These are phyloP conservation scores for Chenopodium quinoa DNA, from an alignment of 148 eudicot genomes.

Conservation along the genomic window DNA sequence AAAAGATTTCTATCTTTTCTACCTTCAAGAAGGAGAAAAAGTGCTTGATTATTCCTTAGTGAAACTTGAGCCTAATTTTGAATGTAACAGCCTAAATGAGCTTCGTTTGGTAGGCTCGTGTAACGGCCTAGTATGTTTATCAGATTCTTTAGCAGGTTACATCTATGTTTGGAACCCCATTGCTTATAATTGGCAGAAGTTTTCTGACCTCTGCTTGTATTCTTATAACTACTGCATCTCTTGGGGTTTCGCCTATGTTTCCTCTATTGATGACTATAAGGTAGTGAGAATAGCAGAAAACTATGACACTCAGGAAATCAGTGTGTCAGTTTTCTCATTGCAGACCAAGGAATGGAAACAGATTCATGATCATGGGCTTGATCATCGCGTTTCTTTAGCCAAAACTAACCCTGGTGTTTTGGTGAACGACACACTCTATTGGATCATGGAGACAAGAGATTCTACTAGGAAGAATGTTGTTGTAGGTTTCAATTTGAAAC, in stretches of 20 bases:
- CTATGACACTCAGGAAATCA: conserved; percentile 12
- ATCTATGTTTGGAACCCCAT: conserved; percentile 32
- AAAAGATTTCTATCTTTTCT: conserved; percentile 23
- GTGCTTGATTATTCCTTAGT: conserved; percentile 28
- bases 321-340: conserved; percentile 19
- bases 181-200: conserved; percentile 16
- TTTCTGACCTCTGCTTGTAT: background rate
- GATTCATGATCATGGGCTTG: conserved; percentile 22
- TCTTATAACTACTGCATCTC: conserved; percentile 14
- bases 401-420: conserved; percentile 25
- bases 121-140: conserved; percentile 29
- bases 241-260: conserved; percentile 30
- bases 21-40: conserved; percentile 13
- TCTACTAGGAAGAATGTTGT: background rate
- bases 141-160: conserved; percentile 17
- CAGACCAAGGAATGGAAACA: conserved; percentile 23
- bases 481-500: conserved; percentile 22
- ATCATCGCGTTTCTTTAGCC: conserved; percentile 12
- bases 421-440: conserved; percentile 21
- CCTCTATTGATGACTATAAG: conserved; percentile 28
- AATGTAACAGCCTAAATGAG: background rate
- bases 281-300: conserved; percentile 28
- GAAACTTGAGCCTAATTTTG: conserved; percentile 29
- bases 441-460: conserved; percentile 26
- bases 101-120: conserved; percentile 25